A percentile compares a stretch with the other conserved stretches of the same genome.
phyloP scores from a whole-genome alignment of 495 filamentous ascomycete genomes.

The Trypethelium eluteriae region DNA sequence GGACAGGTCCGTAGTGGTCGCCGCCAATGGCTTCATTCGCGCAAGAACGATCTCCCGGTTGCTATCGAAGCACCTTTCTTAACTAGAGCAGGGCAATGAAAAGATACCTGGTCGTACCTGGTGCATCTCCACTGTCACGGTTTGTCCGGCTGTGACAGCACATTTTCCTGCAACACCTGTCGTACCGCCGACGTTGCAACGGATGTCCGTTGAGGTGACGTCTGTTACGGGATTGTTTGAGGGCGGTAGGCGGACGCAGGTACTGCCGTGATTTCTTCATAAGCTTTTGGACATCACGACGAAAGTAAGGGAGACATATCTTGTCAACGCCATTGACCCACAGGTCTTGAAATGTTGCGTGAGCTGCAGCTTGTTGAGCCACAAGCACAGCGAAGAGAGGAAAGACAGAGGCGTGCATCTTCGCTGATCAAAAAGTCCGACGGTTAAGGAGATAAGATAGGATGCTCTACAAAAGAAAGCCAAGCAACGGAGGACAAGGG shows the following conservation, averaged over 20 bases:
- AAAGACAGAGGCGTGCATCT: background rate
- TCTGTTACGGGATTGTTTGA: constrained; percentile 7
- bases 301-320: constrained; percentile 13
- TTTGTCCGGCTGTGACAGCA: constrained; percentile 10
- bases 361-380: constrained; percentile 6
- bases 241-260: constrained; percentile 17
- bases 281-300: background rate
- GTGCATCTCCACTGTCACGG: constrained; percentile 43
- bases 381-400: background rate
- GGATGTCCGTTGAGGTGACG: constrained; percentile 1
- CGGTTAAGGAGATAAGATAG: background rate
- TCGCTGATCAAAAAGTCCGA: background rate
- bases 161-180: constrained; percentile 9
- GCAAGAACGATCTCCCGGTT: constrained; percentile 42
- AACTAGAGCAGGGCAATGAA: background rate
- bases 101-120: constrained; percentile 26
- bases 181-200: constrained; percentile 1
- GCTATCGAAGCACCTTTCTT: constrained; percentile 18
- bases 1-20: constrained; percentile 46
- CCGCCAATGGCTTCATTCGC: constrained; percentile 45
- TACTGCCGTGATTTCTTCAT: constrained; percentile 12
- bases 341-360: constrained; percentile 6
- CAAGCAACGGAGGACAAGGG: background rate
- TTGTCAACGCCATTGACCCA: constrained; percentile 9
- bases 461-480: background rate